Evolutionary conservation across 202 grass and related monocot species (phyloP), one percentile per base, ranked within the genome.

Genomic region (Setaria italica): DNA sequence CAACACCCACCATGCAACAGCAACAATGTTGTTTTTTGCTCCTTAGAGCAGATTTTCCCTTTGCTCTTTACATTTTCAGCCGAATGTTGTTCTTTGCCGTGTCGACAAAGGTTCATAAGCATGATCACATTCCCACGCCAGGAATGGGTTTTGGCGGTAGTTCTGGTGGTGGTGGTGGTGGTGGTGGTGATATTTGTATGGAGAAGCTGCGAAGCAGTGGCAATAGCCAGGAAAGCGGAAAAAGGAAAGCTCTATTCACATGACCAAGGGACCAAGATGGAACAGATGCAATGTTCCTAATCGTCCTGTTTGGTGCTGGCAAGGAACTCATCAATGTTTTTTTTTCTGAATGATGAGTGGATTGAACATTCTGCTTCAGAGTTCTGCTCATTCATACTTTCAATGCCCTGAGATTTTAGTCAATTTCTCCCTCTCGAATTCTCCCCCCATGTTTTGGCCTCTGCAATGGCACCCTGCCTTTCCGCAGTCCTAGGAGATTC

Each of bases 371-470:
- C 67, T 90, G 73, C 82, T 83, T 83, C 68, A 80, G 72, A 47
- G 43, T 81, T 83, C 62, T 85, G 92, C 87, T 90, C 89, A 71
- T 89, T 85, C 83, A 81, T 88, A 76, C 79, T 82, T 74, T 91
- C 82, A 51, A 90, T 85, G 14, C 75, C 86, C 2, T 9, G 50
- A 49, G 60, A 76, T 58, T 86, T 84, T 20, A 74, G 79, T 70
- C 76, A 85, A 65, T 88, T 92, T 80, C 78, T 91, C 82, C 94
- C 93, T 84, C 96, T 90, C 77, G 88, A 96, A 83, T 91, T 95
- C 87, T 99, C 90, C 41, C 90, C 93, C 92, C 80, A 88, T 83
- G 85, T 90, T 85, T 86, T 89, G 65, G 93, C 92, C 80, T 92
- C 88, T 70, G 93, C 91, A 87, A 99, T 55, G 37, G 90, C 90